Conservation (phyloP, 2,329 filamentous ascomycete species). For the Aspergillus udagawae region DNA sequence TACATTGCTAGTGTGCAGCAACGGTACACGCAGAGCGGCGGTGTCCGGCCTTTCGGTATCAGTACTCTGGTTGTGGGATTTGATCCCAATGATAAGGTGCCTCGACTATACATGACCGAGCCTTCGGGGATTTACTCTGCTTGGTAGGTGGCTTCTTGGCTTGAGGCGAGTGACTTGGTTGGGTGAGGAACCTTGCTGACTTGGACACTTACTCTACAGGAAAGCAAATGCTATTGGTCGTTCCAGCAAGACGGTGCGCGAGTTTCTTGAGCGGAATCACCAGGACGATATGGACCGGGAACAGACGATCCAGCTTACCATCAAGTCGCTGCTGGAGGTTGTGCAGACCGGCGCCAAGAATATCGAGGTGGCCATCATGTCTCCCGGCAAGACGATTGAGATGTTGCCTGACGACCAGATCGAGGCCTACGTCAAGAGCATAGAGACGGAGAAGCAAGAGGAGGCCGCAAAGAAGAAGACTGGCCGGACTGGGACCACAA, state of each 20-base stretch:
- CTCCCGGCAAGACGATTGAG: constrained; percentile 83
- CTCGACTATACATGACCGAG: constrained; percentile 94
- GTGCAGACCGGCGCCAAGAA: constrained; percentile 99
- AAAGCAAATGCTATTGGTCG: constrained; percentile 98
- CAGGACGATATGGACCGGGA: constrained; percentile 97
- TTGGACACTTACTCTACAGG: constrained; percentile 50
- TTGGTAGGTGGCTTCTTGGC: constrained; percentile 61
- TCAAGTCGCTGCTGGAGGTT: constrained; percentile 96
- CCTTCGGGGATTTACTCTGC: constrained; percentile 99
- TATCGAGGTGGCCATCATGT: constrained; percentile 98
- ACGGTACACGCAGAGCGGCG: constrained; percentile 97
- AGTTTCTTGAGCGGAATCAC: constrained; percentile 98
- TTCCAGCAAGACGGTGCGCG: constrained; percentile 97
- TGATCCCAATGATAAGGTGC: constrained; percentile 83
- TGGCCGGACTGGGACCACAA: constrained; percentile 47
- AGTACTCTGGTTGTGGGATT: constrained; percentile 98
- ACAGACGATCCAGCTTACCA: constrained; percentile 91
- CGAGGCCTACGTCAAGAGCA: constrained; percentile 95
- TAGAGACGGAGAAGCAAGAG: constrained; percentile 99
- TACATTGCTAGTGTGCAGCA: constrained; percentile 97
- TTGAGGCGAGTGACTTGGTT: neutral
- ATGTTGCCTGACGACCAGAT: constrained; percentile 95
- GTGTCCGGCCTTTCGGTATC: constrained; percentile 97
- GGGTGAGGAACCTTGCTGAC: constrained; percentile 13
- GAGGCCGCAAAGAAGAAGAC: constrained; percentile 97